Percentiles rank a stretch among this genome's conserved stretches.
phyloP scores from a whole-genome alignment of 441 rosid species.

The Jatropha multifida region DNA sequence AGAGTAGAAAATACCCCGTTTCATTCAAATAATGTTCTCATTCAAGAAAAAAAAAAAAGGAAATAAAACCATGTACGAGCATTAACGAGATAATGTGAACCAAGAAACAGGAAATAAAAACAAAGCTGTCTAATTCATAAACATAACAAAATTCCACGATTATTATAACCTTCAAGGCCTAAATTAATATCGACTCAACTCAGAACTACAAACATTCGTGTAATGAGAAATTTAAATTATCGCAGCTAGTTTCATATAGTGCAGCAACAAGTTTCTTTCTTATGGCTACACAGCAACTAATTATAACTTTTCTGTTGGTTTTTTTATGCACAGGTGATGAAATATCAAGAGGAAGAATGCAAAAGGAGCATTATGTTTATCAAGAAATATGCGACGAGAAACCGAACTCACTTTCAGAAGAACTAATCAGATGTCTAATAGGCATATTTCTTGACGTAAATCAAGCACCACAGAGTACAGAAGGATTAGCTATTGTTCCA shows the following conservation, averaged over 20 bases:
- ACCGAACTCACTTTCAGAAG: constrained; percentile 76
- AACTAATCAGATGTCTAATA: constrained; percentile 65
- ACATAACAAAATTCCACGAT: neutral
- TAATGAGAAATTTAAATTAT: neutral
- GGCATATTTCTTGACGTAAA: constrained; percentile 66
- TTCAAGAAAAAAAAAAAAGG: neutral
- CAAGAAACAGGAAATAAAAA: constrained; percentile 1
- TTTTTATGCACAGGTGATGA: constrained; percentile 43
- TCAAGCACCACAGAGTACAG: constrained; percentile 39
- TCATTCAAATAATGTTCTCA: neutral
- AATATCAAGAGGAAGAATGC: constrained; percentile 44
- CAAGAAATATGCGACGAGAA: constrained; percentile 40
- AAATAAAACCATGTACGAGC: neutral
- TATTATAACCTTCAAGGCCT: neutral
- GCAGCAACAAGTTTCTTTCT: neutral
- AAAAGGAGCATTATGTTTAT: constrained; percentile 30
- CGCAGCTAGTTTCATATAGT: neutral
- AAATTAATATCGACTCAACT: neutral
- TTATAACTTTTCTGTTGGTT: constrained; percentile 4
- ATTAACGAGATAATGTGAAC: neutral
- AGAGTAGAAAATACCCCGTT: neutral
- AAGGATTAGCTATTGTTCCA: constrained; percentile 43
- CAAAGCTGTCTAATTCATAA: neutral
- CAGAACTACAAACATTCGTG: neutral
- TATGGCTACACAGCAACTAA: neutral